Evolutionary conservation across 805 yeast genomes (phyloP).

Genomic region (Candida taoyuanica): DNA sequence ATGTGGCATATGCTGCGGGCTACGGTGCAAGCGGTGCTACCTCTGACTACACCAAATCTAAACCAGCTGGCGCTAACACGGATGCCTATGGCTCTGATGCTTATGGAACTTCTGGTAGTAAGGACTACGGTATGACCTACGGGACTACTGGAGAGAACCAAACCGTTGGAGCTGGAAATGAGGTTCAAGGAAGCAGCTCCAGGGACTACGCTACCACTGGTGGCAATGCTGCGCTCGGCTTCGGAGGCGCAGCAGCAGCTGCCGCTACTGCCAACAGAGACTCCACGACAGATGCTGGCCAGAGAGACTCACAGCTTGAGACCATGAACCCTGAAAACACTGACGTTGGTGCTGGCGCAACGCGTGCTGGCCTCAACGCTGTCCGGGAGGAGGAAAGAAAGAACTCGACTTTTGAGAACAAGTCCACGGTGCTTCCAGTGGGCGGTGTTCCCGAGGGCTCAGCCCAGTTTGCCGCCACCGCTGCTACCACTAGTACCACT

Average conservation of each 20-base stretch:
- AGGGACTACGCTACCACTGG: conserved; percentile 4
- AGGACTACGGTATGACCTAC: background rate
- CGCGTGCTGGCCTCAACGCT: conserved; percentile 16
- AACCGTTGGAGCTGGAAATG: no score
- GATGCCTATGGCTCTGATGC: background rate
- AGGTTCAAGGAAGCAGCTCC: no score
- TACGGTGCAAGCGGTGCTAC: conserved; percentile 6
- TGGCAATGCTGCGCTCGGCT: conserved; percentile 15
- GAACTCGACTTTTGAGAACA: conserved; percentile 17
- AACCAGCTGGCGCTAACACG: no score
- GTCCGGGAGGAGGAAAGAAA: conserved; percentile 1
- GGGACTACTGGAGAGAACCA: background rate
- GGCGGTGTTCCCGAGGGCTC: conserved; percentile 8
- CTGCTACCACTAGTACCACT: no score
- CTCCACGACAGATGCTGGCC: background rate
- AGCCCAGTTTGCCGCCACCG: conserved; percentile 17
- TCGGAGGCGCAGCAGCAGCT: conserved; percentile 11
- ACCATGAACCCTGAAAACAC: conserved; percentile 6
- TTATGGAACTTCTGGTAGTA: background rate
- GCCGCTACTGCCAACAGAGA: background rate
- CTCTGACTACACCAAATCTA: conserved; percentile 3
- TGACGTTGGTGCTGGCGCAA: conserved; percentile 17
- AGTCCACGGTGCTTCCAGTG: conserved; percentile 23
- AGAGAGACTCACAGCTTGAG: no score
- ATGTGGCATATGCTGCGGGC: conserved; percentile 7